Conservation (phyloP, 108 stramenopile genomes). For the Cyclotella baltica region DNA sequence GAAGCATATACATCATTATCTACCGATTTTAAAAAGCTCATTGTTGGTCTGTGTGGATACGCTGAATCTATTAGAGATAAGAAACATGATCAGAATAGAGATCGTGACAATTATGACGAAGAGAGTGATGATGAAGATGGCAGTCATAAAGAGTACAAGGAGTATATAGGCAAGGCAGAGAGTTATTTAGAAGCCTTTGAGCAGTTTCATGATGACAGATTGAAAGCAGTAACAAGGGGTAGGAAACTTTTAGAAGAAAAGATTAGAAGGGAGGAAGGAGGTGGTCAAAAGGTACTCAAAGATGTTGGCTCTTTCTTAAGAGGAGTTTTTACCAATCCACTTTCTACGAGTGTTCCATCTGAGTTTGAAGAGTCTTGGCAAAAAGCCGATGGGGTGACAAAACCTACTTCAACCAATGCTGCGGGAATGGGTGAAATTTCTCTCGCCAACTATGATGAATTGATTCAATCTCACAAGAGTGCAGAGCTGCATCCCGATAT, state of each 20-base stretch:
- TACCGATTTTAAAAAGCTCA: conserved; percentile 30
- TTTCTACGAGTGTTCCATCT: background rate
- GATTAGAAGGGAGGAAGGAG: background rate
- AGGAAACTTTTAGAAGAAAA: conserved; percentile 2
- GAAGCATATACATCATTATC: conserved; percentile 27
- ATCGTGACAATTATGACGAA: background rate
- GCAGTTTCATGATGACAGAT: conserved; percentile 27
- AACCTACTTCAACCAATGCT: background rate
- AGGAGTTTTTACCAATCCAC: conserved; percentile 20
- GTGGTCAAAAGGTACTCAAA: background rate
- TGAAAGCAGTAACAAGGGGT: conserved; percentile 16
- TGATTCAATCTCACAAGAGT: conserved; percentile 26
- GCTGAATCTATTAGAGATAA: conserved; percentile 31
- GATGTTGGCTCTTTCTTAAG: conserved; percentile 31
- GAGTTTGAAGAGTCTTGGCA: conserved; percentile 32
- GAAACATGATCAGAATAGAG: background rate
- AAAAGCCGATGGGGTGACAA: conserved; percentile 15
- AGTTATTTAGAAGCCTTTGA: conserved; percentile 44
- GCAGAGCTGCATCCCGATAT: conserved; percentile 7
- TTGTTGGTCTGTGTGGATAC: conserved; percentile 23
- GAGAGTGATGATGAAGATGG: conserved; percentile 1
- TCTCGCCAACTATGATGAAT: conserved; percentile 18
- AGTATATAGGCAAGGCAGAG: conserved; percentile 22
- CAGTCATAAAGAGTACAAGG: conserved; percentile 23
- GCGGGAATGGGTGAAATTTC: conserved; percentile 8